These are phyloP conservation scores for Geotrichum australiense DNA, from an alignment of 1,139 yeast genomes.

Conservation along the genomic window DNA sequence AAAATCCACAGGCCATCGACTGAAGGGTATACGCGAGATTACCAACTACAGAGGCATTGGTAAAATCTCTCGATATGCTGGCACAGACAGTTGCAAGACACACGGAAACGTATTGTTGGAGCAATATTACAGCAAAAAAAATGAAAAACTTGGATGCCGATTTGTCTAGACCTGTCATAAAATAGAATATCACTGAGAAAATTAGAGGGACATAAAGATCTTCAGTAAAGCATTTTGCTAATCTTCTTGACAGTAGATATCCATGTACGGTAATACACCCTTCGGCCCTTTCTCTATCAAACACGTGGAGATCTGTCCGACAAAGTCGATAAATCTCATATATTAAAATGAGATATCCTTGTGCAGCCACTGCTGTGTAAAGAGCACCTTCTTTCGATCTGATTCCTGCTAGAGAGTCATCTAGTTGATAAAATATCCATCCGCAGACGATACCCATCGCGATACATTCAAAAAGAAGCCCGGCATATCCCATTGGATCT, in stretches of 20 bases:
- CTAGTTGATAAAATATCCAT: conserved; percentile 70
- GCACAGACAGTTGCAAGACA: conserved; percentile 51
- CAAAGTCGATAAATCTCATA: conserved; percentile 72
- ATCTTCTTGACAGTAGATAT: conserved; percentile 57
- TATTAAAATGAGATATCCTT: conserved; percentile 61
- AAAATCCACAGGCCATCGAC: conserved; percentile 75
- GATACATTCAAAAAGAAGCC: conserved; percentile 49
- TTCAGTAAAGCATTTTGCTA: conserved; percentile 61
- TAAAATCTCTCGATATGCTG: conserved; percentile 55
- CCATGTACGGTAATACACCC: conserved; percentile 62
- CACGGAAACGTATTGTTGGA: conserved; percentile 52
- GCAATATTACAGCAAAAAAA: conserved; percentile 52
- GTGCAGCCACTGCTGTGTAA: conserved; percentile 58
- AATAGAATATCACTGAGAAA: conserved; percentile 57
- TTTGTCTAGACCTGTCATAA: conserved; percentile 65
- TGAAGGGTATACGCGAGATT: conserved; percentile 65
- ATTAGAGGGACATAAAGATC: conserved; percentile 59
- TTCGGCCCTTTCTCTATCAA: conserved; percentile 69
- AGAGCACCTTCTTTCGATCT: conserved; percentile 57
- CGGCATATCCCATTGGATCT: conserved; percentile 51
- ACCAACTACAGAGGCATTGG: conserved; percentile 56
- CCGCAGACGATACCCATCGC: conserved; percentile 59
- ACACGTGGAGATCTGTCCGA: conserved; percentile 57
- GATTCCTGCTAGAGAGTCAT: conserved; percentile 55
- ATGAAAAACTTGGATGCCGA: conserved; percentile 49